Evolutionary conservation across 2,329 filamentous ascomycete genomes (phyloP).

Genomic region (Aureobasidium sp.): DNA sequence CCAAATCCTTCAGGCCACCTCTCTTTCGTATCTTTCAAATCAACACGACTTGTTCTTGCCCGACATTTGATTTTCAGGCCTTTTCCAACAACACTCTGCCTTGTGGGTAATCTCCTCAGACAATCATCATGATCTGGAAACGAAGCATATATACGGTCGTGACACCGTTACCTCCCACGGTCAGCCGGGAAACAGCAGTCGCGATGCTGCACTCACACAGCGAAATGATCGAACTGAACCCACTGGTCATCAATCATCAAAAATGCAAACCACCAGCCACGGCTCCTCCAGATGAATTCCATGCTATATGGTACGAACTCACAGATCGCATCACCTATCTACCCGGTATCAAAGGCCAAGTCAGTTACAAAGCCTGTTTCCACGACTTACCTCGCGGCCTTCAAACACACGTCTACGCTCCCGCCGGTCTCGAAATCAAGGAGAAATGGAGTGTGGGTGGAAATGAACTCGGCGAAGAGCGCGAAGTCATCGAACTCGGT

Average conservation of each 20-base stretch:
- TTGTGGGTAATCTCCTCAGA: not conserved
- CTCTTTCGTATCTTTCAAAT: no score
- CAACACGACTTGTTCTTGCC: not conserved
- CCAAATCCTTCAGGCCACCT: not conserved
- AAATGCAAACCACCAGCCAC: conserved; percentile 60
- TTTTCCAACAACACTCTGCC: no score
- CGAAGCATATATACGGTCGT: conserved; percentile 67
- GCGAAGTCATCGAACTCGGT: conserved; percentile 55
- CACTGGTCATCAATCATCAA: conserved; percentile 66
- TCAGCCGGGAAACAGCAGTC: conserved; percentile 64
- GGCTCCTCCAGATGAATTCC: conserved; percentile 62
- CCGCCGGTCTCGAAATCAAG: conserved; percentile 71
- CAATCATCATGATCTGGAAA: conserved; percentile 53
- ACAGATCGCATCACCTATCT: conserved; percentile 72
- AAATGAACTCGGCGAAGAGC: conserved; percentile 61
- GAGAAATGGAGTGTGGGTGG: conserved; percentile 73
- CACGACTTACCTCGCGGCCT: conserved; percentile 65
- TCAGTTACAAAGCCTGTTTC: conserved; percentile 76
- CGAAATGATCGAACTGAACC: conserved; percentile 84
- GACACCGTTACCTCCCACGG: conserved; percentile 64
- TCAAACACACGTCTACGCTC: conserved; percentile 78
- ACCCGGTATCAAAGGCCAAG: conserved; percentile 59
- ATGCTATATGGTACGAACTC: conserved; percentile 69
- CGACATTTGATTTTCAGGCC: no score
- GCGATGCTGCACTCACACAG: conserved; percentile 69